Conservation (phyloP, 2,329 filamentous ascomycete species). For the Aspergillus fijiensis region DNA sequence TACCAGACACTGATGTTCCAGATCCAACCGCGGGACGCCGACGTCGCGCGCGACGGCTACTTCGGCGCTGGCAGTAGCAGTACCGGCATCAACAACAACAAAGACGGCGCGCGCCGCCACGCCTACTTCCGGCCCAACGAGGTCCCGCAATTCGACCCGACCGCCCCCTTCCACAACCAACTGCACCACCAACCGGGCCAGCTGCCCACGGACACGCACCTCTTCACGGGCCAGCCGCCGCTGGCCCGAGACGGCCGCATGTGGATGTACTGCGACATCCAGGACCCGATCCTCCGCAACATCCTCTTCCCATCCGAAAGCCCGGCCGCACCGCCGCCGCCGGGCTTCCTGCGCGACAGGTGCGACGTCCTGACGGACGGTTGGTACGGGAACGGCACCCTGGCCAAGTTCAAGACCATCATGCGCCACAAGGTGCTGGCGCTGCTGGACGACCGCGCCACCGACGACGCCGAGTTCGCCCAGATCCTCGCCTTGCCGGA, state of each 20-base stretch:
- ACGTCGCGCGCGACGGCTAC: constrained; percentile 33
- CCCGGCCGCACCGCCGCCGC: constrained; percentile 20
- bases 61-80: constrained; percentile 7
- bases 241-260: constrained; percentile 80
- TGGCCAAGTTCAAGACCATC: constrained; percentile 79
- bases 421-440: constrained; percentile 83
- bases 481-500: constrained; percentile 42
- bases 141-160: constrained; percentile 11
- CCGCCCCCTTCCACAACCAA: not conserved
- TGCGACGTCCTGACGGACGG: constrained; percentile 68
- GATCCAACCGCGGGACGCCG: constrained; percentile 48
- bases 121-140: constrained; percentile 26
- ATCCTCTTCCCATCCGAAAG: constrained; percentile 61
- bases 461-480: constrained; percentile 37
- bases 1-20: constrained; percentile 93
- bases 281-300: constrained; percentile 68
- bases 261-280: constrained; percentile 93
- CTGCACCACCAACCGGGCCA: not conserved
- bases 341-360: constrained; percentile 53
- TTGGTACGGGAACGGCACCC: constrained; percentile 80
- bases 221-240: constrained; percentile 73
- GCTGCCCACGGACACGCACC: constrained; percentile 50
- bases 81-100: not conserved
- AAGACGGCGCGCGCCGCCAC: constrained; percentile 26
- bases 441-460: constrained; percentile 49